These are phyloP conservation scores for Marsdenia floribunda DNA, from an alignment of 257 asterid genomes.

Conservation along the genomic window DNA sequence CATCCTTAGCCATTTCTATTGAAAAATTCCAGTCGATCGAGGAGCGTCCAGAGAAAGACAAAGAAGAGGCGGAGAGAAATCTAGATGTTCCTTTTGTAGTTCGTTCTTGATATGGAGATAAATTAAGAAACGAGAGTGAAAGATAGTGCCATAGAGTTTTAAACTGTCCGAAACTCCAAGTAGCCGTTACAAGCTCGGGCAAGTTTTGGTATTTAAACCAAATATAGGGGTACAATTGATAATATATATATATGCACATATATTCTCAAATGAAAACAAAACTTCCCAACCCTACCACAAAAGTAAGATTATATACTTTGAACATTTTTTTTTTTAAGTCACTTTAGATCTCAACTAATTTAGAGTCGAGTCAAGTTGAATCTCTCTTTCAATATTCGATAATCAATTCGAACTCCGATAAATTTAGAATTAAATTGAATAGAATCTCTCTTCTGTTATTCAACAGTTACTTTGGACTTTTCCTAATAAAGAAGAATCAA, in stretches of 20 bases:
- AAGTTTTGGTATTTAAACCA: not conserved
- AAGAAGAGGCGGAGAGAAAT: conserved; percentile 6
- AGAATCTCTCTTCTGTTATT: too few relatives aligned
- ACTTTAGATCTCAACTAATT: too few relatives aligned
- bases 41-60: conserved; percentile 18
- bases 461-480: too few relatives aligned
- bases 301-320: too few relatives aligned
- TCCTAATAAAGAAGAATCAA: too few relatives aligned
- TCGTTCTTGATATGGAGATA: conserved; percentile 18
- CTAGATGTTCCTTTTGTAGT: conserved; percentile 26
- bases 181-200: conserved; percentile 60
- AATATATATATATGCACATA: not conserved
- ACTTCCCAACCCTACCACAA: too few relatives aligned
- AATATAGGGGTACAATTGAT: conserved; percentile 6
- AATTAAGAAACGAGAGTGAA: conserved; percentile 10
- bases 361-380: too few relatives aligned
- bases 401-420: too few relatives aligned
- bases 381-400: too few relatives aligned
- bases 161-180: conserved; percentile 35
- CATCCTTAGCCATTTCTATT: conserved; percentile 17
- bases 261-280: too few relatives aligned
- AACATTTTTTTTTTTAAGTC: too few relatives aligned
- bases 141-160: conserved; percentile 21
- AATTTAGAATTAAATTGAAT: too few relatives aligned
- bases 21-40: not conserved